Evolutionary conservation across 2,329 filamentous ascomycete species (phyloP).

Genomic region (Phaeosphaeriaceae sp.): DNA sequence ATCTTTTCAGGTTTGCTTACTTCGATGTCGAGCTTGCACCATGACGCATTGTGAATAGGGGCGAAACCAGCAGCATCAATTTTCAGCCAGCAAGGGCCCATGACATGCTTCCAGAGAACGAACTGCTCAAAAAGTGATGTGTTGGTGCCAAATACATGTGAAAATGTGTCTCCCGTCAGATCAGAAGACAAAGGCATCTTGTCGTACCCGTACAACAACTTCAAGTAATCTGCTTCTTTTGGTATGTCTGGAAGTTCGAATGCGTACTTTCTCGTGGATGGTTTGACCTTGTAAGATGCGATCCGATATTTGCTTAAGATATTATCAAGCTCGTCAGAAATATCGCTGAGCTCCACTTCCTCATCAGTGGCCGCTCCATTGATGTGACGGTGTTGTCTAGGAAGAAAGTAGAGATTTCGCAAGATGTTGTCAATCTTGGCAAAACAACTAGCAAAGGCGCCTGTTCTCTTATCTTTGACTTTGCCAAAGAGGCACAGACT

Average conservation of each 20-base stretch:
- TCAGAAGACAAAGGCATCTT: slow-evolving; percentile 77
- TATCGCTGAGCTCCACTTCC: slow-evolving; percentile 83
- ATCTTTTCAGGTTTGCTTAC: slow-evolving; percentile 80
- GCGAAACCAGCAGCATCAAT: slow-evolving; percentile 86
- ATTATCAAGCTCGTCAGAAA: slow-evolving; percentile 86
- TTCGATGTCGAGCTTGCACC: slow-evolving; percentile 93
- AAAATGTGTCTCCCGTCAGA: slow-evolving; percentile 83
- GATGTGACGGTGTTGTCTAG: slow-evolving; percentile 68
- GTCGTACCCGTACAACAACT: slow-evolving; percentile 93
- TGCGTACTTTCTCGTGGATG: slow-evolving; percentile 87
- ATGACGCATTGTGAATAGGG: slow-evolving; percentile 87
- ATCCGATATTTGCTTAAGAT: slow-evolving; percentile 89
- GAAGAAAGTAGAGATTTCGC: slow-evolving; percentile 91
- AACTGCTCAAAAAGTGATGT: slow-evolving; percentile 97
- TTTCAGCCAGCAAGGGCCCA: slow-evolving; percentile 97
- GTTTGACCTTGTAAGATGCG: slow-evolving; percentile 90
- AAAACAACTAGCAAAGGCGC: slow-evolving; percentile 85
- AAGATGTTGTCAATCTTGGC: slow-evolving; percentile 95
- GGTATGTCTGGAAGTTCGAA: slow-evolving; percentile 90
- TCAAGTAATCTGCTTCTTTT: slow-evolving; percentile 88
- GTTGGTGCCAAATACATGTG: slow-evolving; percentile 90
- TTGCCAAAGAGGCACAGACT: slow-evolving; percentile 95
- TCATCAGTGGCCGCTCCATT: slow-evolving; percentile 74
- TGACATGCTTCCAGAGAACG: slow-evolving; percentile 97
- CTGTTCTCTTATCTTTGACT: slow-evolving; percentile 85